Evolutionary conservation across 805 yeast species (phyloP).

Genomic region (Nakazawaea anatomiae): DNA sequence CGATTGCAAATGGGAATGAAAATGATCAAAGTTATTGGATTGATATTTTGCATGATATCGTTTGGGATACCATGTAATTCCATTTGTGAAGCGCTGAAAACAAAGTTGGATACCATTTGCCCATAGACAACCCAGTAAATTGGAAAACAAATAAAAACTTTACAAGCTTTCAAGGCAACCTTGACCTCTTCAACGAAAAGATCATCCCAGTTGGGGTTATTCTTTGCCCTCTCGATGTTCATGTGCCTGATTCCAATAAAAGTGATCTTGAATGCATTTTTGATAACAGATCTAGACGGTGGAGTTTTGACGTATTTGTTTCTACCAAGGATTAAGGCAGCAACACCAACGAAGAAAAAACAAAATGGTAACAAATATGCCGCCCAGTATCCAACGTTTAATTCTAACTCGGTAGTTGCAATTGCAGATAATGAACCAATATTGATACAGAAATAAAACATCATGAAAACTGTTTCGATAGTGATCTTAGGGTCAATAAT

Average conservation of each 20-base stretch:
- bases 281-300: constrained; percentile 55
- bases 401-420: constrained; percentile 72
- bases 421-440: constrained; percentile 69
- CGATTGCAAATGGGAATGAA: constrained; percentile 69
- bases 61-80: constrained; percentile 74
- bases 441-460: constrained; percentile 72
- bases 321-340: constrained; percentile 46
- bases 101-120: constrained; percentile 68
- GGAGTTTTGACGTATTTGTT: constrained; percentile 30
- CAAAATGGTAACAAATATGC: constrained; percentile 69
- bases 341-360: constrained; percentile 57
- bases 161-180: constrained; percentile 64
- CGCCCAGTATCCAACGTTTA: constrained; percentile 62
- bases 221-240: constrained; percentile 12
- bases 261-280: constrained; percentile 38
- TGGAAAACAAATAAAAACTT: constrained; percentile 66
- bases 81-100: constrained; percentile 72
- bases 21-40: constrained; percentile 71
- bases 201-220: constrained; percentile 51
- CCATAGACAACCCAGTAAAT: constrained; percentile 66
- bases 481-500: constrained; percentile 59
- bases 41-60: constrained; percentile 70
- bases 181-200: constrained; percentile 68
- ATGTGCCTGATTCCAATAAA: constrained; percentile 12
- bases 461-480: constrained; percentile 67